Evolutionary conservation across 2,329 filamentous ascomycete species (phyloP).

Genomic region (Aaosphaeria pasadenensis): DNA sequence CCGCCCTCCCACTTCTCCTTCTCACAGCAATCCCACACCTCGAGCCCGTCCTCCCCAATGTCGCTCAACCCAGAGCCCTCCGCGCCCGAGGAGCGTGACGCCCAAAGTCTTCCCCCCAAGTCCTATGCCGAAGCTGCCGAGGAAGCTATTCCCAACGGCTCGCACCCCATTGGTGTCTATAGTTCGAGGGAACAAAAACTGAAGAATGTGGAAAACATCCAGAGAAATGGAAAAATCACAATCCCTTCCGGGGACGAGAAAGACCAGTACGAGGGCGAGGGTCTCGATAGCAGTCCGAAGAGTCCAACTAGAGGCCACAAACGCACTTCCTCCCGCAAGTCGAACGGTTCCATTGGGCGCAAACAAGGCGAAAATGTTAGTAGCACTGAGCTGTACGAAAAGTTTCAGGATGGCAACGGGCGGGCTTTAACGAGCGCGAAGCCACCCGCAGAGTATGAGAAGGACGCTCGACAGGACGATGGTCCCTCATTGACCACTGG

Average conservation of each 20-base stretch:
- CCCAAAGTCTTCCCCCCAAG: slow-evolving; percentile 40
- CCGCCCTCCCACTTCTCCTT: background rate
- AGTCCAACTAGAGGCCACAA: slow-evolving; percentile 30
- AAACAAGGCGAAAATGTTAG: slow-evolving; percentile 23
- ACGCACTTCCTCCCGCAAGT: slow-evolving; percentile 27
- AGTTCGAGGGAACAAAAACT: slow-evolving; percentile 7
- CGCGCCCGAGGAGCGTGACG: slow-evolving; percentile 36
- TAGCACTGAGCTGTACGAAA: slow-evolving; percentile 39
- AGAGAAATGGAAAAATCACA: slow-evolving; percentile 4
- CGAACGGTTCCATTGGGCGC: slow-evolving; percentile 25
- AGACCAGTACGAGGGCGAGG: slow-evolving; percentile 28
- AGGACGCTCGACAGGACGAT: slow-evolving; percentile 28
- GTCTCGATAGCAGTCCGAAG: slow-evolving; percentile 29
- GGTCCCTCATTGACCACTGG: slow-evolving; percentile 47
- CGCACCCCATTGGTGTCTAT: slow-evolving; percentile 15
- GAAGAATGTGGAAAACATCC: slow-evolving; percentile 1
- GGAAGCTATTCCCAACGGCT: slow-evolving; percentile 24
- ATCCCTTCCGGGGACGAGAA: slow-evolving; percentile 9
- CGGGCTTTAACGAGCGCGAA: slow-evolving; percentile 46
- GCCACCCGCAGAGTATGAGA: slow-evolving; percentile 37
- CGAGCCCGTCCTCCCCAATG: slow-evolving; percentile 20
- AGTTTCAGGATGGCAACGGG: slow-evolving; percentile 43
- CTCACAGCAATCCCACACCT: background rate
- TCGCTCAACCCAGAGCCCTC: slow-evolving; percentile 42
- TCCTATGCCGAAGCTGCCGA: slow-evolving; percentile 44